A percentile compares a stretch with the other conserved stretches of the same genome.
These are phyloP conservation scores for Fusarium miscanthi DNA, from an alignment of 2,329 filamentous ascomycete species.

Conservation along the genomic window DNA sequence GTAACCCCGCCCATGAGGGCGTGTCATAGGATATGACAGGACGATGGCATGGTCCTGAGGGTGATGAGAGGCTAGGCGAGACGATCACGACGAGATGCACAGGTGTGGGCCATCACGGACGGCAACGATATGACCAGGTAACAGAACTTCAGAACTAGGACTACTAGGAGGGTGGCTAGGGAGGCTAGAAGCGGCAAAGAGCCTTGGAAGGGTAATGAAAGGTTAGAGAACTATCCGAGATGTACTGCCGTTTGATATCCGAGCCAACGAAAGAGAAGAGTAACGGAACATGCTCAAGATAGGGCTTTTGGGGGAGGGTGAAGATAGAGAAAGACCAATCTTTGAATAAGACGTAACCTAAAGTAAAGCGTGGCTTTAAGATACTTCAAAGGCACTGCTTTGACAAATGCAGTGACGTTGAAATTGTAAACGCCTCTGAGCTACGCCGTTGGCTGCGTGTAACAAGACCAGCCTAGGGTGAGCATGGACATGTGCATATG, in stretches of 20 bases:
- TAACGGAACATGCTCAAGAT: constrained; percentile 32
- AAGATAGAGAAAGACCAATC: constrained; percentile 37
- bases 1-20: constrained; percentile 56
- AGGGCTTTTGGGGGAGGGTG: constrained; percentile 44
- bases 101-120: constrained; percentile 49
- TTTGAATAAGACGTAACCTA: constrained; percentile 30
- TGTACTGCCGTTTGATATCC: constrained; percentile 29
- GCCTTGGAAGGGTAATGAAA: constrained; percentile 29
- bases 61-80: constrained; percentile 44
- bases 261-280: constrained; percentile 42
- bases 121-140: constrained; percentile 39
- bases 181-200: constrained; percentile 48
- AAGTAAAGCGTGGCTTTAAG: constrained; percentile 42
- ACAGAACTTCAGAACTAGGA: constrained; percentile 44
- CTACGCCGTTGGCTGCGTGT: constrained; percentile 40
- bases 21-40: constrained; percentile 45
- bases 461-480: constrained; percentile 35
- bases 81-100: constrained; percentile 51
- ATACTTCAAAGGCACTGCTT: constrained; percentile 29
- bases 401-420: constrained; percentile 40
- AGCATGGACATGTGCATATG: constrained; percentile 45
- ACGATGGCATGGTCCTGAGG: constrained; percentile 50
- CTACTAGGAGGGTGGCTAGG: constrained; percentile 41
- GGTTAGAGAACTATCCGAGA: constrained; percentile 34
- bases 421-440: constrained; percentile 40